phyloP scores from a whole-genome alignment of 345 rosid species.

The Odontarrhena argentea region DNA sequence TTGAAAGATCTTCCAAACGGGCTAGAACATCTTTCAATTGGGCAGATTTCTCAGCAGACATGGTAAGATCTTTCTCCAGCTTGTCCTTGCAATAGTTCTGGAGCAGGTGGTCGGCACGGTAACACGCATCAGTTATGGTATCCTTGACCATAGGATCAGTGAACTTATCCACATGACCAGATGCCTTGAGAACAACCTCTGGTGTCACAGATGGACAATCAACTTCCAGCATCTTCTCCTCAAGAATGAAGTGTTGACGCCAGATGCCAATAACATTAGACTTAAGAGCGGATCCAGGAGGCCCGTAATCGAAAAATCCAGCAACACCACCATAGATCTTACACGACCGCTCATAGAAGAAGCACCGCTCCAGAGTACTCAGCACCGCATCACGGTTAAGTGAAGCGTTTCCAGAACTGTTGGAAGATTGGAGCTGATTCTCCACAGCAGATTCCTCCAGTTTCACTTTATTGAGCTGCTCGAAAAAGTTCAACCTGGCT shows the following conservation, averaged over 20 bases:
- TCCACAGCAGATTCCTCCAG: conserved; percentile 71
- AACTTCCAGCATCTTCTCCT: conserved; percentile 94
- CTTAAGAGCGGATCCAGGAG: conserved; percentile 89
- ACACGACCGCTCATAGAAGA: conserved; percentile 79
- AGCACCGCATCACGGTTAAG: conserved; percentile 59
- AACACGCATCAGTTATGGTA: conserved; percentile 76
- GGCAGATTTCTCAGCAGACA: conserved; percentile 44
- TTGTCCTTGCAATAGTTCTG: conserved; percentile 86
- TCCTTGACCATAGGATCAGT: conserved; percentile 94
- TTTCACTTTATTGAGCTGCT: conserved; percentile 61
- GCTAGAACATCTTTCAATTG: conserved; percentile 82
- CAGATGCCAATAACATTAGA: conserved; percentile 81
- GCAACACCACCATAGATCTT: conserved; percentile 92
- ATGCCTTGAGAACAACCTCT: too few species aligned
- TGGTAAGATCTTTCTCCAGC: conserved; percentile 14
- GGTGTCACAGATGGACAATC: conserved; percentile 76
- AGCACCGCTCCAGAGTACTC: conserved; percentile 78
- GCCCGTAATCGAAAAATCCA: conserved; percentile 89
- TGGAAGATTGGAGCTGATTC: conserved; percentile 63
- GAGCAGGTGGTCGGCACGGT: conserved; percentile 88
- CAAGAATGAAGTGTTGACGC: conserved; percentile 97
- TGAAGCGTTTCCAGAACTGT: conserved; percentile 51
- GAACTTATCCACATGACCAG: too few species aligned
- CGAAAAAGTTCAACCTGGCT: conserved; percentile 30
- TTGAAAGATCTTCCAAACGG: conserved; percentile 72